Evolutionary conservation across 1,284 basidiomycete genomes (phyloP).

Genomic region (Ustilago trichophora): DNA sequence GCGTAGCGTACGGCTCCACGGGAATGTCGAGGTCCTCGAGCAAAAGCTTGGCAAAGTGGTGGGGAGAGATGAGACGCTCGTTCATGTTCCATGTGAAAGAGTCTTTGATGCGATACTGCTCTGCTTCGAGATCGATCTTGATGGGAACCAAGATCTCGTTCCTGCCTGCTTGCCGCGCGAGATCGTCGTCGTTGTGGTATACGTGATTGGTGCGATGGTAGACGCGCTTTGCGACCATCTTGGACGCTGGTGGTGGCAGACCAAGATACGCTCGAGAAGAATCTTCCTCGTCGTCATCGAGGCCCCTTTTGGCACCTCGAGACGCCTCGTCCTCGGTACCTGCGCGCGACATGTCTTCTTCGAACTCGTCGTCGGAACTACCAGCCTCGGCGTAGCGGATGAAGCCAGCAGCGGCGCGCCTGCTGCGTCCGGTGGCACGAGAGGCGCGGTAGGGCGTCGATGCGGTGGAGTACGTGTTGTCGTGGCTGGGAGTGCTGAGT

Average conservation of each 20-base stretch:
- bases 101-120: slow-evolving; percentile 88
- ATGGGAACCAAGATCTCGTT: slow-evolving; percentile 84
- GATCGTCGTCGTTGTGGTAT: slow-evolving; percentile 71
- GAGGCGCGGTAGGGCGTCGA: slow-evolving; percentile 28
- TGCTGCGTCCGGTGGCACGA: slow-evolving; percentile 23
- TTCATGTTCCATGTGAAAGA: slow-evolving; percentile 96
- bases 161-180: slow-evolving; percentile 49
- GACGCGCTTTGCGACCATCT: slow-evolving; percentile 74
- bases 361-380: slow-evolving; percentile 55
- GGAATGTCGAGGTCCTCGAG: slow-evolving; percentile 87
- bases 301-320: slow-evolving; percentile 41
- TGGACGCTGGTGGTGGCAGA: slow-evolving; percentile 80
- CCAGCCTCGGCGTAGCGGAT: slow-evolving; percentile 56
- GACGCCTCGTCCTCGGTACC: slow-evolving; percentile 44
- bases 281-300: slow-evolving; percentile 48
- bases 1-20: slow-evolving; percentile 75
- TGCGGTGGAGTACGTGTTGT: slow-evolving; percentile 9
- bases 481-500: slow-evolving; percentile 24
- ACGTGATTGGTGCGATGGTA: slow-evolving; percentile 72
- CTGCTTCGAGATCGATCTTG: slow-evolving; percentile 91
- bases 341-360: slow-evolving; percentile 20
- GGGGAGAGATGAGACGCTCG: slow-evolving; percentile 78
- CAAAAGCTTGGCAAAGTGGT: slow-evolving; percentile 83
- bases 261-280: slow-evolving; percentile 79
- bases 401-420: slow-evolving; percentile 36